phyloP scores from a whole-genome alignment of 164 flowering plant species.

The Hamamelis virginiana region DNA sequence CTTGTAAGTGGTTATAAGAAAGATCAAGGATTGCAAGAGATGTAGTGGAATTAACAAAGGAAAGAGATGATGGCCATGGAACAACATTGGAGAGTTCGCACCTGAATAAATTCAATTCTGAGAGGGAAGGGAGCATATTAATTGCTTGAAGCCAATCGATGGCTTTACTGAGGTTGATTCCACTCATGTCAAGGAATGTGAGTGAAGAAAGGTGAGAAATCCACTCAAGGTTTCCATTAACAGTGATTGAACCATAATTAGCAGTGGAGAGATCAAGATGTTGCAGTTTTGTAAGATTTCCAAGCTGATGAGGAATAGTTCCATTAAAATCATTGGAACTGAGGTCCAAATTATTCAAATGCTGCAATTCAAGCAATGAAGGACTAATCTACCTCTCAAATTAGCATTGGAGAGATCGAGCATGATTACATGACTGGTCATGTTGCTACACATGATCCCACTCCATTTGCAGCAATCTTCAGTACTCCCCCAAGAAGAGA shows the following conservation, averaged over 20 bases:
- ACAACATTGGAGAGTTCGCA: slow-evolving; percentile 4
- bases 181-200: slow-evolving; percentile 11
- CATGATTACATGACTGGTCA: slow-evolving; percentile 20
- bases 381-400: no score
- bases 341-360: no score
- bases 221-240: slow-evolving; percentile 11
- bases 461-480: slow-evolving; percentile 27
- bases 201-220: slow-evolving; percentile 11
- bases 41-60: not conserved
- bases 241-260: not conserved
- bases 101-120: not conserved
- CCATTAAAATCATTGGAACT: no score
- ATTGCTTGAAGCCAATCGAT: slow-evolving; percentile 11
- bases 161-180: not conserved
- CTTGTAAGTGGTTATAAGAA: slow-evolving; percentile 6
- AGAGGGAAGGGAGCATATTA: slow-evolving; percentile 14
- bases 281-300: slow-evolving; percentile 25
- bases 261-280: slow-evolving; percentile 35
- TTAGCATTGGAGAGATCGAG: slow-evolving; percentile 24
- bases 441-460: slow-evolving; percentile 19
- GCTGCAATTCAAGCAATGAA: no score
- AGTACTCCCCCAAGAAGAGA: slow-evolving; percentile 14
- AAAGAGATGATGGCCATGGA: not conserved
- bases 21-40: slow-evolving; percentile 9
- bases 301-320: slow-evolving; percentile 20